phyloP scores from a whole-genome alignment of 441 rosid species.

The Aquilaria agallochum region DNA sequence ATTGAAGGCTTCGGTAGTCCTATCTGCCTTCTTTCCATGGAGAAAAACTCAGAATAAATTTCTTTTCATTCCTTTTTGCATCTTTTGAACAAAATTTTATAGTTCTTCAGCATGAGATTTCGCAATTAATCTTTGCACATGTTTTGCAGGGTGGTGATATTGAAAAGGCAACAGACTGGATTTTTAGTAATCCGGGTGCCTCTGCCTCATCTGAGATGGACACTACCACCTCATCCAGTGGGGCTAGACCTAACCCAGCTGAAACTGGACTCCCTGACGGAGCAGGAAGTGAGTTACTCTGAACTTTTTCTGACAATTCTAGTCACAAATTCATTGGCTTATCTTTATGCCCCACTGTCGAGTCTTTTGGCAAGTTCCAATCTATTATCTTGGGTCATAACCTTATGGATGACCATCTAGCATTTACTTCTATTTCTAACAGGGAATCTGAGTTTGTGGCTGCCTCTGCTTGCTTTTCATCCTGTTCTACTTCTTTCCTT shows the following conservation, averaged over 20 bases:
- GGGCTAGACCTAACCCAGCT: conserved; percentile 27
- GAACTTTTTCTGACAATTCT: neutral
- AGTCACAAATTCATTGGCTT: no score
- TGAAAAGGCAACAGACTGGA: conserved; percentile 98
- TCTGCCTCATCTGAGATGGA: conserved; percentile 64
- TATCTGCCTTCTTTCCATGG: neutral
- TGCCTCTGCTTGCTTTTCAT: neutral
- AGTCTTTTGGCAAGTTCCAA: no score
- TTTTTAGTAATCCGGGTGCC: conserved; percentile 85
- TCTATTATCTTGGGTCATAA: no score
- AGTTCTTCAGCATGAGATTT: no score
- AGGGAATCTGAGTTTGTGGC: no score
- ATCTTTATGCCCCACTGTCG: no score
- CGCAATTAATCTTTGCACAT: neutral
- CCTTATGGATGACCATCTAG: neutral
- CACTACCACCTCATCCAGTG: conserved; percentile 49
- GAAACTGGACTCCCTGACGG: conserved; percentile 65
- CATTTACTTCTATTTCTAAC: neutral
- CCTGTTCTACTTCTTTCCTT: neutral
- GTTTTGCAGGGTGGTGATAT: conserved; percentile 74
- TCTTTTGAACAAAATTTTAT: neutral
- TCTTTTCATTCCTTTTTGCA: neutral
- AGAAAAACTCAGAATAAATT: no score
- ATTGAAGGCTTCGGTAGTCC: conserved; percentile 68
- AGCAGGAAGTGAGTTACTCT: conserved; percentile 76